Conservation (phyloP, 345 rosid genomes). For the Hibiscus tridactylites region DNA sequence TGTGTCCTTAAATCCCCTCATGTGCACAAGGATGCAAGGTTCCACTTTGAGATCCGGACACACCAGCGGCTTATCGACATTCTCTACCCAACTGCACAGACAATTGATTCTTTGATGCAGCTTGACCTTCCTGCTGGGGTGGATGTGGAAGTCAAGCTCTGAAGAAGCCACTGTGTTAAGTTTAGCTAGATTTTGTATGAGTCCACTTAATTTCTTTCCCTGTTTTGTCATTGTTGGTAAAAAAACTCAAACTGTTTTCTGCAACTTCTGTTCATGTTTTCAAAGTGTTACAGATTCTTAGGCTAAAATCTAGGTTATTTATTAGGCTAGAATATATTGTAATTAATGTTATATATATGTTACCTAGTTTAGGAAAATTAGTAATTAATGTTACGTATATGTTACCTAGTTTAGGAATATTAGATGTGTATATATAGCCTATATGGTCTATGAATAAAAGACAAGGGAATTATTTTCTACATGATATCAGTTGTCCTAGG, state of each 20-base stretch:
- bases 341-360: too few relatives aligned
- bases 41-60: conserved; percentile 89
- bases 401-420: too few relatives aligned
- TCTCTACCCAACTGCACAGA: conserved; percentile 90
- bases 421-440: too few relatives aligned
- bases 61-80: conserved; percentile 89
- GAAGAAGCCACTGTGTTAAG: conserved; percentile 14
- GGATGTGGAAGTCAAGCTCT: conserved; percentile 95
- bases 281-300: too few relatives aligned
- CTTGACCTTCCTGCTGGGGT: conserved; percentile 97
- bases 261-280: neutral
- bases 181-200: conserved; percentile 13
- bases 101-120: conserved; percentile 92
- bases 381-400: too few relatives aligned
- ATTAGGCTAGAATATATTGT: too few relatives aligned
- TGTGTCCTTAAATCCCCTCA: conserved; percentile 98
- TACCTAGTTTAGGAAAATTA: too few relatives aligned
- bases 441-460: too few relatives aligned
- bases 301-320: too few relatives aligned
- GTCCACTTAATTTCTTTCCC: neutral
- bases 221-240: too few relatives aligned
- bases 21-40: conserved; percentile 96
- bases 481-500: too few relatives aligned
- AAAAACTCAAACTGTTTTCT: neutral
- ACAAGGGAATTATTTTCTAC: too few relatives aligned